A percentile compares a stretch with the other conserved stretches of the same genome.
These are phyloP conservation scores for Barnettozyma wickerhamii DNA, from an alignment of 805 yeast species.

Conservation along the genomic window DNA sequence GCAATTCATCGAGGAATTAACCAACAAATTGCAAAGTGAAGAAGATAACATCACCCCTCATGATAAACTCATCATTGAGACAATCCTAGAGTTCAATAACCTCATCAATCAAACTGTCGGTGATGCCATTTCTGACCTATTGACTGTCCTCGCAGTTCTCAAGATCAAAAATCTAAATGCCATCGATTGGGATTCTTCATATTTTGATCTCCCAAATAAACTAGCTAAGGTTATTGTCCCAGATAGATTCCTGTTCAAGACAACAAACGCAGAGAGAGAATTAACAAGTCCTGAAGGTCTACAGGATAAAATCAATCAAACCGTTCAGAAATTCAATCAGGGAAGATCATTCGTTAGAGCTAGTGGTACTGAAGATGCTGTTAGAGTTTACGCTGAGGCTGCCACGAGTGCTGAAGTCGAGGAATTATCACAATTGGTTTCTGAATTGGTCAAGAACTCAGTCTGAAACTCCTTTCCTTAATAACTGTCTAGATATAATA, in stretches of 20 bases:
- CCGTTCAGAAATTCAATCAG: conserved; percentile 47
- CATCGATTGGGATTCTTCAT: conserved; percentile 67
- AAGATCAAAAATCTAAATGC: conserved; percentile 56
- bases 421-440: conserved; percentile 38
- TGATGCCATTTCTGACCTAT: conserved; percentile 90
- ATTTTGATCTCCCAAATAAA: conserved; percentile 82
- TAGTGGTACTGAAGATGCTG: conserved; percentile 97
- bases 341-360: conserved; percentile 96
- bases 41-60: conserved; percentile 38
- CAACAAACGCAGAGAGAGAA: conserved; percentile 88
- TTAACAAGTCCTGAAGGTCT: conserved; percentile 73
- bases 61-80: conserved; percentile 45
- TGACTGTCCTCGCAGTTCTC: conserved; percentile 68
- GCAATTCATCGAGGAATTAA: conserved; percentile 38
- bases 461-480: conserved; percentile 3
- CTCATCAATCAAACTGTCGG: conserved; percentile 97
- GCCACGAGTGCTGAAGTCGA: conserved; percentile 44
- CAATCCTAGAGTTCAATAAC: conserved; percentile 57
- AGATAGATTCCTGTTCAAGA: conserved; percentile 73
- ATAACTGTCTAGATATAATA: not conserved
- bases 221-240: conserved; percentile 78
- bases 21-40: conserved; percentile 20
- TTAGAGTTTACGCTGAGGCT: conserved; percentile 93
- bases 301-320: conserved; percentile 65
- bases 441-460: conserved; percentile 29